Evolutionary conservation across 805 yeast species (phyloP), one percentile per base, ranked within the genome.

Genomic region (Ogataea chonburiensis): DNA sequence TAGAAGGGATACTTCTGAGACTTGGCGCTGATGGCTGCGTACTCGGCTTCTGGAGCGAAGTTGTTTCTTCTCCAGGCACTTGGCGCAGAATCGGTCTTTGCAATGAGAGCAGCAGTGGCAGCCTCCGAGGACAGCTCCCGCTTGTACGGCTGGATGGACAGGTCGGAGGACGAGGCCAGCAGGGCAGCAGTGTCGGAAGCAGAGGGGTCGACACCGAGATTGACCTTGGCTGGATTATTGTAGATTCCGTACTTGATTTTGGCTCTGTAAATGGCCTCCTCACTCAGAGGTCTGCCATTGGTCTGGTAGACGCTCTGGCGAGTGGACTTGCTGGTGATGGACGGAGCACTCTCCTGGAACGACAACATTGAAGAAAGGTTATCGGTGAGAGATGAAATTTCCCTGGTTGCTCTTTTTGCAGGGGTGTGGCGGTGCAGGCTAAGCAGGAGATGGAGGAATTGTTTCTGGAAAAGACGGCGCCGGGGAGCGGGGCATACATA

Each of bases 181-280:
- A 81, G 64, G 1, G 93, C 93, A 31, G 94, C 91, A 5, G 83
- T 75, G 54, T 80, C 87, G 11, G 86, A 73, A 18, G 88, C 86
- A 26, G 75, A 69, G 40, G 79, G 70, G 43, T 75, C 70, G 19
- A 81, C 83, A n/a, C 91, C 89, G 5, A 78, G 61, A 8, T 70
- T 61, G 3, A 67, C 67, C 34, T 60, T 66, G 13, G 71, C 75
- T 30, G 75, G 83, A 46, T 70, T 64, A 29, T 67, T 63, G 61
- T 67, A 81, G 23, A 76, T 67, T 18, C 89, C 89, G 49, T 79
- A 81, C 51, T 75, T 81, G 55, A 81, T 61, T 49, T 79, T 80
- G 37, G 86, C 89, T 49, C 75, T 80, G 63, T 83, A 84, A 38
- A 80, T 61, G 5, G 93, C 93, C 55, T 81, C 86, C 48, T 75